Base-by-base conservation (phyloP, 208 protist genomes). In the Spongospora subterranea region DNA sequence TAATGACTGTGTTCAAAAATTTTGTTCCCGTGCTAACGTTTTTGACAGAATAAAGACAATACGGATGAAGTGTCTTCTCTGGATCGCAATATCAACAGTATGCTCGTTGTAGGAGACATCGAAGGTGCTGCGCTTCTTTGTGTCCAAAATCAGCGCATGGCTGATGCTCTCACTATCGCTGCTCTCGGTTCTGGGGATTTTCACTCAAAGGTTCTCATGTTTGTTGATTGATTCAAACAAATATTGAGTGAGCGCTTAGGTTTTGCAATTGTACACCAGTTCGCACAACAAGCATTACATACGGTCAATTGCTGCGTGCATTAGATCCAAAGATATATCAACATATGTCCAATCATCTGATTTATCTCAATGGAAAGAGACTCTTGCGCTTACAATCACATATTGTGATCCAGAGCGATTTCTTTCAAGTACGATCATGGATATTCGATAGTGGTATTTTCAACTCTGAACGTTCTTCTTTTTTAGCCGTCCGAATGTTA, bases 21-120 rank as follows among this genome's bases (percentile, higher is more conserved):
- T n/a, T n/a, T n/a, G n/a, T n/a, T n/a, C n/a, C n/a, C n/a, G n/a
- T n/a, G n/a, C n/a, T n/a, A n/a, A n/a, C n/a, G n/a, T n/a, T n/a
- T n/a, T n/a, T n/a, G n/a, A n/a, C n/a, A n/a, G 24, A 60, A 45
- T n/a, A 43, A 82, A 35, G n/a, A 35, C 17, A 43, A 82, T n/a
- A 6, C 71, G 35, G n/a, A 82, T 20, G 35, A 82, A 35, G 40
- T 35, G n/a, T 82, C 71, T 17, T 6, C 6, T 43, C 35, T 82
- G 71, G 71, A 82, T 43, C 6, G 13, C 6, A 45, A 13, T 35
- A 82, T 82, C 71, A 82, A 82, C 71, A 82, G 40, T 43, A 43
- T 43, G 71, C 71, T 82, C 17, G 71, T 82, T n/a, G 71, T 82
- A 20, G 71, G 71, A 35, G 71, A 82, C n/a, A 35, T 82, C 17